Conservation (phyloP, 225 moss, liverwort and hornwort species). For the Bryum argenteum region DNA sequence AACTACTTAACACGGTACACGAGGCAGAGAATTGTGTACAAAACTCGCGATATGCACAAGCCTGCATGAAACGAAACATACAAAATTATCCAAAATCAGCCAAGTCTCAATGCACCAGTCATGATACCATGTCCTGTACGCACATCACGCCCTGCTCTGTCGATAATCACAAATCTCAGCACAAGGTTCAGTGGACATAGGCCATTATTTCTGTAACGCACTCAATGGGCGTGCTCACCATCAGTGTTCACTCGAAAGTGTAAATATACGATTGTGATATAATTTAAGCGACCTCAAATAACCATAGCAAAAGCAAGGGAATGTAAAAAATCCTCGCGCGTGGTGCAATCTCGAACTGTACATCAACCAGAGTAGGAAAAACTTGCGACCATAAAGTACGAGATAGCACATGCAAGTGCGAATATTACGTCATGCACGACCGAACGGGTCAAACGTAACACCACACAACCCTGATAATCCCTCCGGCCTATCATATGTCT, state of each 20-base stretch:
- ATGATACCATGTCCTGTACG: slow-evolving; percentile 6
- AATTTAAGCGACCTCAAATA: slow-evolving; percentile 12
- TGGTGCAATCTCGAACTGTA: not conserved
- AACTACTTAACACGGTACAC: slow-evolving; percentile 9
- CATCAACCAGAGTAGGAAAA: slow-evolving; percentile 5
- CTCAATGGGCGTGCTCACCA: slow-evolving; percentile 27
- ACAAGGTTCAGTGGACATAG: slow-evolving; percentile 7
- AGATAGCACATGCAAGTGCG: slow-evolving; percentile 4
- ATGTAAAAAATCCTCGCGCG: not conserved
- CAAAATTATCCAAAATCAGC: slow-evolving; percentile 22
- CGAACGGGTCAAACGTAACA: slow-evolving; percentile 6
- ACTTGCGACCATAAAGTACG: not conserved
- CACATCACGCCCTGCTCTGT: slow-evolving; percentile 1
- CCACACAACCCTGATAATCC: slow-evolving; percentile 15
- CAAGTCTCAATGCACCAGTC: slow-evolving; percentile 12
- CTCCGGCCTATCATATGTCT: not conserved
- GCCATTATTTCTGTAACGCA: slow-evolving; percentile 1
- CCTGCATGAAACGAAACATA: slow-evolving; percentile 44
- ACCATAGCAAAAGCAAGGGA: not conserved
- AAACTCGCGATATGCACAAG: slow-evolving; percentile 75
- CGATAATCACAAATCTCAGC: not conserved
- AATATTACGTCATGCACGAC: not conserved
- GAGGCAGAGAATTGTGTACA: slow-evolving; percentile 69
- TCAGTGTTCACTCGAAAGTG: slow-evolving; percentile 36
- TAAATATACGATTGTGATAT: slow-evolving; percentile 21